Evolutionary conservation across 805 yeast species (phyloP).

Genomic region (Wickerhamomyces sydowiorum): DNA sequence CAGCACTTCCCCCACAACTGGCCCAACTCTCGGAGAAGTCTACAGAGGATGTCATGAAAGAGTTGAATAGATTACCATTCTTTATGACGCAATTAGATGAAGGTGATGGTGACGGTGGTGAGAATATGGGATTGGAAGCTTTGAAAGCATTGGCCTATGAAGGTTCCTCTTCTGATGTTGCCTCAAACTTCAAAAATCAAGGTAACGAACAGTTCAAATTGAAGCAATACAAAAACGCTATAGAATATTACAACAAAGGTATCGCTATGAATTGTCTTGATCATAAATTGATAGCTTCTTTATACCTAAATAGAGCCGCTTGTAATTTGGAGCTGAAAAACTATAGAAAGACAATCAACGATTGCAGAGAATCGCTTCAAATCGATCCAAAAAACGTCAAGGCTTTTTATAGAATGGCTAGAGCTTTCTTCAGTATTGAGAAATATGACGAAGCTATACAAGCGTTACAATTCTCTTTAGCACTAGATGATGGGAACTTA

Average conservation of each 20-base stretch:
- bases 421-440: slow-evolving; percentile 67
- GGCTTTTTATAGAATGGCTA: slow-evolving; percentile 81
- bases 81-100: slow-evolving; percentile 88
- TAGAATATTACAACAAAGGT: slow-evolving; percentile 75
- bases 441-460: slow-evolving; percentile 67
- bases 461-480: slow-evolving; percentile 59
- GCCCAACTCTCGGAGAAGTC: slow-evolving; percentile 54
- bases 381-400: slow-evolving; percentile 68
- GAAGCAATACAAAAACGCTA: slow-evolving; percentile 70
- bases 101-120: slow-evolving; percentile 72
- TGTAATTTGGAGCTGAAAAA: slow-evolving; percentile 83
- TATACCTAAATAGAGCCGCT: slow-evolving; percentile 82
- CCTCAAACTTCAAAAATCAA: slow-evolving; percentile 82
- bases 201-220: slow-evolving; percentile 83
- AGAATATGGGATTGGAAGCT: slow-evolving; percentile 75
- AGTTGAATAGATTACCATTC: slow-evolving; percentile 80
- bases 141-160: slow-evolving; percentile 88
- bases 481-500: slow-evolving; percentile 52
- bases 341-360: slow-evolving; percentile 80
- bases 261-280: slow-evolving; percentile 63
- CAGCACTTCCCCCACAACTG: slow-evolving; percentile 80
- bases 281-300: slow-evolving; percentile 48
- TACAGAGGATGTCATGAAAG: slow-evolving; percentile 70
- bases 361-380: slow-evolving; percentile 66
- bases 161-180: slow-evolving; percentile 91